Evolutionary conservation across 164 flowering plant genomes (phyloP).

Genomic region (Magnolia kwangsiensis): DNA sequence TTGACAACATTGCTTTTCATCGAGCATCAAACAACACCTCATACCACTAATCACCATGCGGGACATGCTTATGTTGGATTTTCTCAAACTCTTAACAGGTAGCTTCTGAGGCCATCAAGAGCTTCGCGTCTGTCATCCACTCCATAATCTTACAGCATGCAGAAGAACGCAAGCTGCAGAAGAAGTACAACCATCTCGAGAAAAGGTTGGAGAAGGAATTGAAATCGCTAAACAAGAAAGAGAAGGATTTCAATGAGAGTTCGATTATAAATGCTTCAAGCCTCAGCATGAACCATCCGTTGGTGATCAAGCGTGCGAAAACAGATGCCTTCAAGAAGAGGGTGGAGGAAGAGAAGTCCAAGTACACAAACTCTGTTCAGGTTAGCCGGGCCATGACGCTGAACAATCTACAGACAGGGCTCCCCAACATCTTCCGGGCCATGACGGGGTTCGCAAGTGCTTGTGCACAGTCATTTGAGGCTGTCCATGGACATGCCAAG

Average conservation of each 20-base stretch:
- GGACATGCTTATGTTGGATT: not conserved
- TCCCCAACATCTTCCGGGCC: slow-evolving; percentile 70
- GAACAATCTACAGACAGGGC: slow-evolving; percentile 54
- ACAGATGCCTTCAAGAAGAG: slow-evolving; percentile 46
- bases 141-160: slow-evolving; percentile 56
- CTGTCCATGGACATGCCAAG: slow-evolving; percentile 21
- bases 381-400: slow-evolving; percentile 53
- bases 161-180: slow-evolving; percentile 48
- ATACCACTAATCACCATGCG: too few species aligned
- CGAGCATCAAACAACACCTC: too few species aligned
- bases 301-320: slow-evolving; percentile 47
- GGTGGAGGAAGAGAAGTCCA: slow-evolving; percentile 55
- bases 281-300: slow-evolving; percentile 51
- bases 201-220: slow-evolving; percentile 54
- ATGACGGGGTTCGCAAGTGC: slow-evolving; percentile 53
- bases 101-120: slow-evolving; percentile 68
- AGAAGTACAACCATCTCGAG: slow-evolving; percentile 47
- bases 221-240: slow-evolving; percentile 45
- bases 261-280: slow-evolving; percentile 19
- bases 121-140: slow-evolving; percentile 48
- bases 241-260: slow-evolving; percentile 39
- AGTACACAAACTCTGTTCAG: slow-evolving; percentile 44
- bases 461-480: slow-evolving; percentile 49
- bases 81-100: slow-evolving; percentile 34
- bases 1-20: too few species aligned